Evolutionary conservation across 2,329 filamentous ascomycete species (phyloP).

Genomic region (Anthostomella pinea): DNA sequence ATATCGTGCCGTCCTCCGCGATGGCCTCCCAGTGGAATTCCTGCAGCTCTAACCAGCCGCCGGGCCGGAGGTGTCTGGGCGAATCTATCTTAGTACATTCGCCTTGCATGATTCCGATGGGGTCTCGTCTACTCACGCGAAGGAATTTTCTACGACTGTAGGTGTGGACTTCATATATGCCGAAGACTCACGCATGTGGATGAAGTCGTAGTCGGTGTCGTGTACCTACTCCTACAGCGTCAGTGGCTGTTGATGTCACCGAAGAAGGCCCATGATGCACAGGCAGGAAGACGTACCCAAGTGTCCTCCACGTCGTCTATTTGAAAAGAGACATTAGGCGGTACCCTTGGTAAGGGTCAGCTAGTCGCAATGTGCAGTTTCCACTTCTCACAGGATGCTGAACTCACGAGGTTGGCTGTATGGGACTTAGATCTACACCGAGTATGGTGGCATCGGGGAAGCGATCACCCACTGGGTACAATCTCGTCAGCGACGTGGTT

Average conservation of each 20-base stretch:
- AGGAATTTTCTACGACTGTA: slow-evolving; percentile 16
- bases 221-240: slow-evolving; percentile 11
- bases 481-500: slow-evolving; percentile 2
- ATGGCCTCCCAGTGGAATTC: slow-evolving; percentile 27
- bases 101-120: neutral
- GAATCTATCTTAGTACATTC: slow-evolving; percentile 6
- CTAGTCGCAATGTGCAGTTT: neutral
- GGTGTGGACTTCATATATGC: slow-evolving; percentile 18
- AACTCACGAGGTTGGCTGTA: slow-evolving; percentile 22
- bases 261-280: neutral
- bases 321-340: slow-evolving; percentile 23
- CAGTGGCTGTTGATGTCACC: slow-evolving; percentile 2
- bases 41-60: slow-evolving; percentile 31
- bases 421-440: slow-evolving; percentile 23
- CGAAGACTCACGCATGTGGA: slow-evolving; percentile 22
- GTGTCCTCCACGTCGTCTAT: slow-evolving; percentile 24
- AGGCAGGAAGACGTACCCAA: slow-evolving; percentile 14
- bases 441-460: slow-evolving; percentile 18
- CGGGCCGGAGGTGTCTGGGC: slow-evolving; percentile 24
- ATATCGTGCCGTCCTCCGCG: slow-evolving; percentile 27
- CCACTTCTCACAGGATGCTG: slow-evolving; percentile 1
- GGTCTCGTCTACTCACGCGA: slow-evolving; percentile 14
- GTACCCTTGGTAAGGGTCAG: slow-evolving; percentile 14
- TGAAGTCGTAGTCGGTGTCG: slow-evolving; percentile 20
- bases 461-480: slow-evolving; percentile 18